Evolutionary conservation across 2,329 filamentous ascomycete species (phyloP).

Genomic region (Calonectria ilicicola): DNA sequence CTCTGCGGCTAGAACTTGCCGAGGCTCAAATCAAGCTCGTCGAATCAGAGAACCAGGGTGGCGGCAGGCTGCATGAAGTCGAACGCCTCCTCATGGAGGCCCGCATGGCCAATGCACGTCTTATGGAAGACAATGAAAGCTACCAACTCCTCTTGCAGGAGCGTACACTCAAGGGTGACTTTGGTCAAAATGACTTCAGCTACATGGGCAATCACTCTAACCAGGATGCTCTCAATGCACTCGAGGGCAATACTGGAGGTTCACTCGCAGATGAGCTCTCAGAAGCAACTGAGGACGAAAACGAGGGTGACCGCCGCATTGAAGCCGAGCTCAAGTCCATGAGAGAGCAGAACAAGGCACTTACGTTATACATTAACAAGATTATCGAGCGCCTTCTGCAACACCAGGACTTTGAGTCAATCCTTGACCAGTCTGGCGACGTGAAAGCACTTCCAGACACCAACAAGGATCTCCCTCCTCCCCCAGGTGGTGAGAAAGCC

Average conservation of each 20-base stretch:
- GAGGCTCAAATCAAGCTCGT: conserved; percentile 96
- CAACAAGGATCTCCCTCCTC: conserved; percentile 88
- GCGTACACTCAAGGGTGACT: conserved; percentile 95
- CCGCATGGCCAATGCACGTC: conserved; percentile 92
- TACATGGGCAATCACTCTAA: conserved; percentile 71
- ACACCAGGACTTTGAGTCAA: conserved; percentile 94
- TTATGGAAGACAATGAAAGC: conserved; percentile 99
- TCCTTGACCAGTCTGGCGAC: conserved; percentile 83
- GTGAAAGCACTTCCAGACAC: conserved; percentile 59
- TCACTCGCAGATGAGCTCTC: conserved; percentile 90
- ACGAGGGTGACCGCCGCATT: conserved; percentile 72
- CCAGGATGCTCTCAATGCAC: conserved; percentile 72
- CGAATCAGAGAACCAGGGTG: conserved; percentile 92
- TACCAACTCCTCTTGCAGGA: conserved; percentile 96
- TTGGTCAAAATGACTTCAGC: conserved; percentile 85
- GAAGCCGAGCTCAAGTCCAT: conserved; percentile 83
- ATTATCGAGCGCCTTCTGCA: conserved; percentile 96
- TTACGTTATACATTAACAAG: conserved; percentile 98
- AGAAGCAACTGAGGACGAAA: conserved; percentile 71
- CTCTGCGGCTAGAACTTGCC: conserved; percentile 88
- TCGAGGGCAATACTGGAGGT: conserved; percentile 66
- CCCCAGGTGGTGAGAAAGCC: conserved; percentile 57
- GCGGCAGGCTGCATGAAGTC: conserved; percentile 88
- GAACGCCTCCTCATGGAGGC: conserved; percentile 91
- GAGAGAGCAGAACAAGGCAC: conserved; percentile 95